Percentiles rank a stretch among this genome's conserved stretches.
Conservation (phyloP, 2,329 filamentous ascomycete species). For the Cercospora janseana region DNA sequence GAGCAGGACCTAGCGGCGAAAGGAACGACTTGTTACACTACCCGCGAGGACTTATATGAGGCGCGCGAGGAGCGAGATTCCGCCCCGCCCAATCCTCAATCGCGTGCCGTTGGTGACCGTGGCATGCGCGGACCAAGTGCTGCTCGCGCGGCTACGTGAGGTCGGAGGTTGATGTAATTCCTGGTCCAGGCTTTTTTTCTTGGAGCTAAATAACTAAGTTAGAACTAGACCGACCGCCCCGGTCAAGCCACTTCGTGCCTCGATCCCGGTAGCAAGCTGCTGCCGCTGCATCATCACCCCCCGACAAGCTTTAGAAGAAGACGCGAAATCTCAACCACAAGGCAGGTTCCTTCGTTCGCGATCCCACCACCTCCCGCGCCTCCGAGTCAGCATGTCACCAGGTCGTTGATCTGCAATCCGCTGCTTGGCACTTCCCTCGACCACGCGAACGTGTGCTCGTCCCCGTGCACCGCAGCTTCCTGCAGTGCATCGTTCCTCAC, state of each 20-base stretch:
- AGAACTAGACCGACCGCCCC: too few relatives aligned
- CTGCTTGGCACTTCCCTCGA: neutral
- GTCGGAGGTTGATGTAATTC: neutral
- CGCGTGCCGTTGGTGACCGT: neutral
- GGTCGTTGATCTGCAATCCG: too few relatives aligned
- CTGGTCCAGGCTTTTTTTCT: neutral
- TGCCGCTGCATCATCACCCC: conserved; percentile 1
- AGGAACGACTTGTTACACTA: conserved; percentile 4
- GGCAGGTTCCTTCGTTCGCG: too few relatives aligned
- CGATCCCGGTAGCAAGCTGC: neutral
- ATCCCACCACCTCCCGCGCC: too few relatives aligned
- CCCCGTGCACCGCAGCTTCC: neutral
- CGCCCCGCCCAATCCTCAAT: neutral
- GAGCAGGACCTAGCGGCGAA: neutral
- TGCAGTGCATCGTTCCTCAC: neutral
- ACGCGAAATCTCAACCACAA: too few relatives aligned
- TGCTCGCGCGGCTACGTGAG: too few relatives aligned
- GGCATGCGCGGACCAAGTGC: conserved; percentile 5
- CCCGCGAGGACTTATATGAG: neutral
- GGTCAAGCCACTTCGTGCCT: too few relatives aligned
- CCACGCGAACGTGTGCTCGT: neutral
- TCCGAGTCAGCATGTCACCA: too few relatives aligned
- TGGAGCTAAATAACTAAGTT: too few relatives aligned
- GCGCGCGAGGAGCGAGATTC: neutral
- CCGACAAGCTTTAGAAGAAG: too few relatives aligned